Percentiles rank a stretch among this genome's conserved stretches.
These are phyloP conservation scores for Cordyceps cateniannulata DNA, from an alignment of 2,329 filamentous ascomycete genomes.

Conservation along the genomic window DNA sequence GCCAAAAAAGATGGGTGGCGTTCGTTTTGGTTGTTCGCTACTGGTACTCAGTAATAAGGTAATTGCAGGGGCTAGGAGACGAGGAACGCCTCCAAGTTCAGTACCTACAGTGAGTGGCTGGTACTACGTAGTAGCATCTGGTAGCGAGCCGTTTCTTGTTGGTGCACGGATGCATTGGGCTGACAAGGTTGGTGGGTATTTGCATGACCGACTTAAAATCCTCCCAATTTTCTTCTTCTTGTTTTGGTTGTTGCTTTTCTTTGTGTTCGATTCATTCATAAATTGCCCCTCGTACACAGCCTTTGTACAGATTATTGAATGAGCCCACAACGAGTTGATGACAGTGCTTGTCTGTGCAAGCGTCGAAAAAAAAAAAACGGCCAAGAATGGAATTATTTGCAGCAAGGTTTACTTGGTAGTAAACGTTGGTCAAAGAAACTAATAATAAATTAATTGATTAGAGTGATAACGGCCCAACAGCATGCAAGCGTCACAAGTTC, in stretches of 20 bases:
- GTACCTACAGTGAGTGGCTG: background rate
- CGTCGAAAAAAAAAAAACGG: background rate
- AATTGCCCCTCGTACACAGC: too few relatives aligned
- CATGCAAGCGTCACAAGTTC: too few relatives aligned
- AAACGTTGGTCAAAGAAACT: too few relatives aligned
- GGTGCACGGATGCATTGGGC: background rate
- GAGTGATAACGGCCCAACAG: too few relatives aligned
- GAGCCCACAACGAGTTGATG: background rate
- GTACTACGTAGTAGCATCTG: background rate
- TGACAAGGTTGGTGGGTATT: background rate
- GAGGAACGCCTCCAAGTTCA: background rate
- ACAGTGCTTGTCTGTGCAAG: background rate
- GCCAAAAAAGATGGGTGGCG: background rate
- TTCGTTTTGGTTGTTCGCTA: background rate
- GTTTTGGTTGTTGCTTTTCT: background rate
- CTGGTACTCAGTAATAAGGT: background rate
- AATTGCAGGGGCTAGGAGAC: background rate
- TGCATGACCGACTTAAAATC: background rate
- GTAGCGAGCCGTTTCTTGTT: background rate
- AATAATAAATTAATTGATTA: too few relatives aligned
- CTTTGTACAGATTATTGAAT: too few relatives aligned
- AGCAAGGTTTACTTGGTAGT: too few relatives aligned
- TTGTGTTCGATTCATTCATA: too few relatives aligned
- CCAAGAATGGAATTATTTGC: too few relatives aligned
- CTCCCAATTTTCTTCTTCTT: background rate